A percentile compares a stretch with the other conserved stretches of the same genome.
phyloP scores from a whole-genome alignment of 305 asterid species.

The Fraxinus greggii region DNA sequence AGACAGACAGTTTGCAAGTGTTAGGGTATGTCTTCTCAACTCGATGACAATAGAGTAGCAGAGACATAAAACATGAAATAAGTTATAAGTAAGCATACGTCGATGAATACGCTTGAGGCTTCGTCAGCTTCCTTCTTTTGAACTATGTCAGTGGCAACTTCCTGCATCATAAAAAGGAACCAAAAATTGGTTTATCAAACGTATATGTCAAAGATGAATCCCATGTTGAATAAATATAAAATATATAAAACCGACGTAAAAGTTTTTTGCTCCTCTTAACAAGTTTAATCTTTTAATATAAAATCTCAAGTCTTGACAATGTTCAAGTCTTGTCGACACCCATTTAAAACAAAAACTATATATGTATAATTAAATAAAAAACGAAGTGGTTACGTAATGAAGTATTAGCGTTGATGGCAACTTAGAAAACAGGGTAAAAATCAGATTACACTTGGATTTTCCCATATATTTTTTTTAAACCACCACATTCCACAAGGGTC shows the following conservation, averaged over 20 bases:
- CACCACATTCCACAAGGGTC: no score
- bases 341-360: neutral
- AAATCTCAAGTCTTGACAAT: neutral
- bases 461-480: neutral
- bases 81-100: no score
- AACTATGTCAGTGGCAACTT: conserved; percentile 63
- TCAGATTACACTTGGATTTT: neutral
- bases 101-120: conserved; percentile 36
- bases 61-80: neutral
- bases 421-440: neutral
- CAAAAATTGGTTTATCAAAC: neutral
- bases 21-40: neutral
- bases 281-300: neutral
- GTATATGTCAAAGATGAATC: neutral
- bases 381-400: neutral
- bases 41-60: neutral
- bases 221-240: neutral
- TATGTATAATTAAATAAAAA: neutral
- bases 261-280: neutral
- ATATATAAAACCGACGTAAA: neutral
- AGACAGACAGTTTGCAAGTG: neutral
- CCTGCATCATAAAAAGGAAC: conserved; percentile 38
- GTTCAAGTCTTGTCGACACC: neutral
- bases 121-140: conserved; percentile 46
- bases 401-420: neutral